Conservation (phyloP, 106 monocot species). For the Platanthera guangdongensis region DNA sequence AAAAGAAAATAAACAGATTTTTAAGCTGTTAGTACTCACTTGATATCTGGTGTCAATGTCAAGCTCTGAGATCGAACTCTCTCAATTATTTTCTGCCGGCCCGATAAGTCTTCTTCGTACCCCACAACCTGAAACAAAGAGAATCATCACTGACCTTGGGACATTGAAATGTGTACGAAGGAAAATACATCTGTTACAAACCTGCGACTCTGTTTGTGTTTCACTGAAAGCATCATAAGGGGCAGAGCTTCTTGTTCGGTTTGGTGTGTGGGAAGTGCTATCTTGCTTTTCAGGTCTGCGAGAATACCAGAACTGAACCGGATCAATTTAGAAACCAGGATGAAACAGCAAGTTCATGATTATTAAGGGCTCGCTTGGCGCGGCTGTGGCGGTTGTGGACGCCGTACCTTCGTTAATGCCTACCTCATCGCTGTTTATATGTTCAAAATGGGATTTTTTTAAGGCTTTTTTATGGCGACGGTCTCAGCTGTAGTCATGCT, state of each 20-base stretch:
- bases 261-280: conserved; percentile 5
- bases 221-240: conserved; percentile 76
- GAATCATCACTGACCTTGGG: not conserved
- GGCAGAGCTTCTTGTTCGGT: conserved; percentile 13
- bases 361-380: not conserved
- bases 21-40: conserved; percentile 5
- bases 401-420: too few species aligned
- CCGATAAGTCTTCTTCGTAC: conserved; percentile 95
- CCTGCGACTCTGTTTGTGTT: conserved; percentile 97
- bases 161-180: not conserved
- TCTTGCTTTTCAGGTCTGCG: conserved; percentile 48
- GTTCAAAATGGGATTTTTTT: too few species aligned
- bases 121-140: conserved; percentile 60
- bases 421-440: too few species aligned
- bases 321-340: not conserved
- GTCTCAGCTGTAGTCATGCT: too few species aligned
- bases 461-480: too few species aligned
- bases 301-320: conserved; percentile 1
- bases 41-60: conserved; percentile 30
- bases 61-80: conserved; percentile 77
- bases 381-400: too few species aligned
- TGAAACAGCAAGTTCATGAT: not conserved
- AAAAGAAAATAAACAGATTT: not conserved
- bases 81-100: conserved; percentile 94
- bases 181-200: conserved; percentile 10